These are phyloP conservation scores for Fagus crenata DNA, from an alignment of 306 rosid genomes.

Conservation along the genomic window DNA sequence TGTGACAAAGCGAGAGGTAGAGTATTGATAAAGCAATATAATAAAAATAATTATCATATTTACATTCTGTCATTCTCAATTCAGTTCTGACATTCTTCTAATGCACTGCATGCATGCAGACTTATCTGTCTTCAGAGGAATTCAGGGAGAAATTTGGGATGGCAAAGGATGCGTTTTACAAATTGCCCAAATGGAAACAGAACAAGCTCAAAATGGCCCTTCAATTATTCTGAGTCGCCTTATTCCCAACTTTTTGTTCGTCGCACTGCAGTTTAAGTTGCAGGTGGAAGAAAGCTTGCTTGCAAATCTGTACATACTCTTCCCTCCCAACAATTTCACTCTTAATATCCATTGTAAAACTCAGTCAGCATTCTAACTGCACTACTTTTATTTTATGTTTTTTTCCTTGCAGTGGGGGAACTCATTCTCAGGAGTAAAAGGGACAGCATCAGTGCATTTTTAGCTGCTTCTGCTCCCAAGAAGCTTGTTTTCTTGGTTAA, in stretches of 20 bases:
- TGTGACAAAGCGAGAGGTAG: constrained; percentile 95
- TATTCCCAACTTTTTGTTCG: constrained; percentile 30
- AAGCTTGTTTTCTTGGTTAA: constrained; percentile 48
- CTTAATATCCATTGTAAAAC: constrained; percentile 10
- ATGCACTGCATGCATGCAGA: constrained; percentile 54
- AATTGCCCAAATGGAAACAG: constrained; percentile 97
- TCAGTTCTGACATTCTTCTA: constrained; percentile 35
- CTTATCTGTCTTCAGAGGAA: constrained; percentile 78
- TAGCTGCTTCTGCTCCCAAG: constrained; percentile 82
- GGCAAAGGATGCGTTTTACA: constrained; percentile 69
- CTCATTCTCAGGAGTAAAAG: constrained; percentile 49
- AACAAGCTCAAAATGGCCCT: constrained; percentile 91
- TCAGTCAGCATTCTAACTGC: constrained; percentile 31
- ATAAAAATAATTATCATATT: not conserved
- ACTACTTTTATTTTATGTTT: not conserved
- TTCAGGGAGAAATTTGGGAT: constrained; percentile 75
- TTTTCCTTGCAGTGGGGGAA: constrained; percentile 51
- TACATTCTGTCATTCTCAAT: not conserved
- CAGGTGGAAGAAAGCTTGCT: constrained; percentile 54
- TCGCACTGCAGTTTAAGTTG: constrained; percentile 45
- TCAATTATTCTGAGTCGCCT: constrained; percentile 68
- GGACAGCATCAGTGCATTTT: constrained; percentile 80
- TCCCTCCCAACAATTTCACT: constrained; percentile 14
- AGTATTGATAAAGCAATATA: constrained; percentile 15
- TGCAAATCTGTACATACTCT: constrained; percentile 34